Conservation (phyloP, 331 rosid species). For the Acacia pycnantha region DNA sequence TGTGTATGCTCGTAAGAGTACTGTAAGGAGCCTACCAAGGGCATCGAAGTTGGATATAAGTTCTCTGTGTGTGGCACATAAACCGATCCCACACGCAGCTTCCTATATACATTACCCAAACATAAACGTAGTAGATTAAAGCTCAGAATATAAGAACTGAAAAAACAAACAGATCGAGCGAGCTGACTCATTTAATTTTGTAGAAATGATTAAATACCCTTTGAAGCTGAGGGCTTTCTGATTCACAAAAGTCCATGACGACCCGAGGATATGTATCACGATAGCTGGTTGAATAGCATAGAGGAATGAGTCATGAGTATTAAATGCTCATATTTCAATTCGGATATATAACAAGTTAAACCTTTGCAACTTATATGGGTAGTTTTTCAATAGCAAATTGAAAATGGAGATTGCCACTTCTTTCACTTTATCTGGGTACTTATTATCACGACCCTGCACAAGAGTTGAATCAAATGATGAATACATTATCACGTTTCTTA, state of each 20-base stretch:
- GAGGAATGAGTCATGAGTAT: neutral
- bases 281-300: constrained; percentile 25
- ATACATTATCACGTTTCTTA: neutral
- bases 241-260: constrained; percentile 1
- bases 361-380: constrained; percentile 24
- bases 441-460: constrained; percentile 5
- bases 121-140: neutral
- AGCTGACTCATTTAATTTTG: constrained; percentile 5
- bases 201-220: constrained; percentile 20
- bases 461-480: neutral
- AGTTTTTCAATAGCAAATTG: constrained; percentile 11
- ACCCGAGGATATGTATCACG: neutral
- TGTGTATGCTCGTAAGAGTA: neutral
- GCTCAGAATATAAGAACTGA: neutral
- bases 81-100: constrained; percentile 32
- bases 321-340: neutral
- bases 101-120: constrained; percentile 17
- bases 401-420: constrained; percentile 24
- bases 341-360: neutral
- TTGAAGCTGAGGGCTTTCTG: neutral
- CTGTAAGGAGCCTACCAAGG: constrained; percentile 21
- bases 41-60: neutral
- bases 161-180: neutral
- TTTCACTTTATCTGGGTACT: neutral
- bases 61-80: constrained; percentile 18